Base-by-base conservation (phyloP, 306 rosid species). In the Aeschynomene evenia region DNA sequence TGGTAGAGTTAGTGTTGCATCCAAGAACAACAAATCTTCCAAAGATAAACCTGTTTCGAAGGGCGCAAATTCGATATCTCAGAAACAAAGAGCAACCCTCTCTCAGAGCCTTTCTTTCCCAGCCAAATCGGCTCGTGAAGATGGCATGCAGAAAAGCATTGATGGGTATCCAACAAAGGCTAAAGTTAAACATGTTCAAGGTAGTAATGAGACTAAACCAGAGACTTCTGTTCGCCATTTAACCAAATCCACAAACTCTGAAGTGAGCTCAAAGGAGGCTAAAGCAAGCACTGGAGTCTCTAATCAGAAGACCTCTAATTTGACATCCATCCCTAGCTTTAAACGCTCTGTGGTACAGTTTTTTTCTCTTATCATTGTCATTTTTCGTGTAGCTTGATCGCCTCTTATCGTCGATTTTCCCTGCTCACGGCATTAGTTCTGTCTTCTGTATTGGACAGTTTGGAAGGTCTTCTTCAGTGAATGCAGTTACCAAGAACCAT, bases 31-130 rank as follows among this genome's bases (percentile, higher is more conserved):
- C 54, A 95, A 84, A 76, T 22, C 67, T 74, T 65, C 50, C 33
- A 94, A 83, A 85, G 95, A 88, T 1, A 88, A 87, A 43, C 65
- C 86, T 28, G 82, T 23, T 68, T 48, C 63, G 84, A 88, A 83
- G 55, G 76, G 69, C 13, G 20, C 77, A 24, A 68, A 63, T 16
- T 77, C 79, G n/a, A 16, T 72, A 59, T 59, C 89, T 66, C 84
- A 79, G 16, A 86, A 70, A 51, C 88, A 76, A 48, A 80, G 81
- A 72, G 68, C 76, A 68, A 34, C 48, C 3, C 87, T 89, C 65
- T 85, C 97, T 70, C 99, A 89, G 80, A 95, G 92, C 72, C 79
- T 89, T 46, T 91, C 96, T 15, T 85, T 95, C 80, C 96, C 96
- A 15, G 26, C 88, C 28, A 88, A 77, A 83, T 70, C 86, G 49